Percentiles rank a stretch among this genome's conserved stretches.
Conservation (phyloP, 768 basidiomycete species). For the Austroboletus festivus region DNA sequence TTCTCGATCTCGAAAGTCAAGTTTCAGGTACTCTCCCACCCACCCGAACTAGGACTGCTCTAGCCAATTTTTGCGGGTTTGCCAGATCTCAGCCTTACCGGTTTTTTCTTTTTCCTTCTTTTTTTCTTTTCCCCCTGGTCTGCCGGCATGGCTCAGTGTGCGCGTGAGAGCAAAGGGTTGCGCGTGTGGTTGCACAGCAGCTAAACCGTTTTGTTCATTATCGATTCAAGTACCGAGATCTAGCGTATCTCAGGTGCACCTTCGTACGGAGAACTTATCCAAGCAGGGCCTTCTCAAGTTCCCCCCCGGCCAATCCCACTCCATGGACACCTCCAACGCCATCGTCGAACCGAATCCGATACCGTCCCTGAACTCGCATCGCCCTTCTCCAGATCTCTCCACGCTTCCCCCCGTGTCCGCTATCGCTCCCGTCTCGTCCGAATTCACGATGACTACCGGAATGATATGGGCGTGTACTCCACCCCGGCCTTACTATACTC, state of each 20-base stretch:
- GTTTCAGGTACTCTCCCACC: constrained; percentile 36
- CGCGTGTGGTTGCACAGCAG: constrained; percentile 17
- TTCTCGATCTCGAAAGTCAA: constrained; percentile 36
- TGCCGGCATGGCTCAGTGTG: constrained; percentile 25
- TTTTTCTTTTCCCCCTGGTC: neutral
- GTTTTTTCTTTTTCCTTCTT: constrained; percentile 13
- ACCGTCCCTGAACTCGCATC: constrained; percentile 22
- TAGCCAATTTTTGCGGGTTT: constrained; percentile 23
- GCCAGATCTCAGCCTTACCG: constrained; percentile 20
- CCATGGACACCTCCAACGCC: constrained; percentile 31
- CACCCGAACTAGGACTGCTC: constrained; percentile 21
- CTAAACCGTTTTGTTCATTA: constrained; percentile 4
- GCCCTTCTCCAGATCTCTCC: constrained; percentile 27
- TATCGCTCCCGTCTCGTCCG: constrained; percentile 29
- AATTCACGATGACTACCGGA: constrained; percentile 34
- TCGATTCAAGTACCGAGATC: constrained; percentile 22
- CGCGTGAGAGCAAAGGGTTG: constrained; percentile 9
- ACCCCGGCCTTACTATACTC: constrained; percentile 34
- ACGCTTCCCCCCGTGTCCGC: constrained; percentile 20
- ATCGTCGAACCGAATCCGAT: constrained; percentile 29
- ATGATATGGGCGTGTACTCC: constrained; percentile 32
- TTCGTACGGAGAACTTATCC: constrained; percentile 28
- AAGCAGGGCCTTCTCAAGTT: constrained; percentile 21
- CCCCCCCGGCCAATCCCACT: constrained; percentile 29
- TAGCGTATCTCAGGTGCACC: constrained; percentile 9